Conservation (phyloP, 805 yeast species). For the Millerago galiae region DNA sequence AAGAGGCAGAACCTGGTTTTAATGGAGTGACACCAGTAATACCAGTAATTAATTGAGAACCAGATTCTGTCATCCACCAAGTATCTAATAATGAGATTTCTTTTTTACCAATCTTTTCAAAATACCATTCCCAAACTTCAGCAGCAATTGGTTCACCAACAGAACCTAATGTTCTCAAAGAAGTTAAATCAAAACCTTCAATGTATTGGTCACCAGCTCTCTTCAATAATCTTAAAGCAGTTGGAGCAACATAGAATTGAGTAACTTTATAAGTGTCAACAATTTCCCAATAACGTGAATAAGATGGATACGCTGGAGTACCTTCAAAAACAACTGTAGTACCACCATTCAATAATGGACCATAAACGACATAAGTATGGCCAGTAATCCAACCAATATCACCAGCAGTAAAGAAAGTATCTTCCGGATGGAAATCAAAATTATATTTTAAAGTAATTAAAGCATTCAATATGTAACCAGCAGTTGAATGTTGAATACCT, state of each 20-base stretch:
- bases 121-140: conserved; percentile 85
- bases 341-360: conserved; percentile 71
- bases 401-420: conserved; percentile 78
- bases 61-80: conserved; percentile 87
- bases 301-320: conserved; percentile 81
- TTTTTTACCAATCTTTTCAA: conserved; percentile 61
- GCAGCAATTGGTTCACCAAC: conserved; percentile 86
- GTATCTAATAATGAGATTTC: conserved; percentile 73
- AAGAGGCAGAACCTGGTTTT: conserved; percentile 81
- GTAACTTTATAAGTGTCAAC: conserved; percentile 65
- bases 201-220: conserved; percentile 65
- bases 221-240: conserved; percentile 70
- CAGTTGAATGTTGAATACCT: conserved; percentile 79
- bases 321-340: conserved; percentile 81
- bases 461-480: conserved; percentile 73
- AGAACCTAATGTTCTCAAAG: conserved; percentile 68
- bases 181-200: conserved; percentile 52
- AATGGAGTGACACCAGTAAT: conserved; percentile 72
- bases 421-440: conserved; percentile 71
- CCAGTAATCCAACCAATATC: conserved; percentile 93
- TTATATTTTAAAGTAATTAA: conserved; percentile 66
- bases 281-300: conserved; percentile 75
- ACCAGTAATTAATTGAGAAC: conserved; percentile 74
- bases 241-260: conserved; percentile 81
- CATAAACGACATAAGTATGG: conserved; percentile 77